Evolutionary conservation across 768 basidiomycete genomes (phyloP).

Genomic region (Amanita rimosa): DNA sequence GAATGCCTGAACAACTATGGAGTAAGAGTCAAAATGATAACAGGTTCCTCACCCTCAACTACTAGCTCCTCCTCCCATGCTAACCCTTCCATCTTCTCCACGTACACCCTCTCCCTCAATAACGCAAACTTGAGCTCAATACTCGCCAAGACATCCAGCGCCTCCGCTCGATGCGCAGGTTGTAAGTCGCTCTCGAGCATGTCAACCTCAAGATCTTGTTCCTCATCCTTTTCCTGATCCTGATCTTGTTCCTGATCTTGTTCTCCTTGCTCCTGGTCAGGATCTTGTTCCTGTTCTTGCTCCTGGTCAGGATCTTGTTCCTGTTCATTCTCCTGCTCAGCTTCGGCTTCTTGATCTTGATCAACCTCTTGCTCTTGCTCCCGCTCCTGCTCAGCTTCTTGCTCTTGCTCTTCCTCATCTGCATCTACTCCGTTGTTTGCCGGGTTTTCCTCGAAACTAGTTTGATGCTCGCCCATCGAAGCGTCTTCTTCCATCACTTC

Average conservation of each 20-base stretch:
- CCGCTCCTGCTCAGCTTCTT: conserved; percentile 17
- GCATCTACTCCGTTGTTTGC: conserved; percentile 11
- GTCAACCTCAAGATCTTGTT: conserved; percentile 33
- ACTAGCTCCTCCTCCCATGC: conserved; percentile 84
- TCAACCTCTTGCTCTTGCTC: conserved; percentile 22
- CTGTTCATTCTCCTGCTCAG: conserved; percentile 17
- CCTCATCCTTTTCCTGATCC: conserved; percentile 18
- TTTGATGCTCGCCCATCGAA: not conserved
- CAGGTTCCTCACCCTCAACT: conserved; percentile 46
- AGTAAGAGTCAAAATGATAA: not conserved
- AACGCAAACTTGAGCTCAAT: conserved; percentile 93
- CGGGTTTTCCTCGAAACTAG: not conserved
- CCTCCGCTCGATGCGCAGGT: conserved; percentile 76
- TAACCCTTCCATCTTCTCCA: conserved; percentile 89
- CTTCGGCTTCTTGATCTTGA: conserved; percentile 15
- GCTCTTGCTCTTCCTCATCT: conserved; percentile 14
- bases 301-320: conserved; percentile 17
- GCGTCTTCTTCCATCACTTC: conserved; percentile 3
- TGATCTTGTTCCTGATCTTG: conserved; percentile 14
- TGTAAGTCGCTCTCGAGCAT: conserved; percentile 56
- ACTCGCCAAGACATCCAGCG: conserved; percentile 74
- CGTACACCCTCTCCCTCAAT: conserved; percentile 75
- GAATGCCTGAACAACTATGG: conserved; percentile 41
- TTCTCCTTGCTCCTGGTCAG: conserved; percentile 18
- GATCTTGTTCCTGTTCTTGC: conserved; percentile 30